Evolutionary conservation across 2,329 filamentous ascomycete genomes (phyloP), one percentile per base, ranked within the genome.

Genomic region (Sporothrix humicola): DNA sequence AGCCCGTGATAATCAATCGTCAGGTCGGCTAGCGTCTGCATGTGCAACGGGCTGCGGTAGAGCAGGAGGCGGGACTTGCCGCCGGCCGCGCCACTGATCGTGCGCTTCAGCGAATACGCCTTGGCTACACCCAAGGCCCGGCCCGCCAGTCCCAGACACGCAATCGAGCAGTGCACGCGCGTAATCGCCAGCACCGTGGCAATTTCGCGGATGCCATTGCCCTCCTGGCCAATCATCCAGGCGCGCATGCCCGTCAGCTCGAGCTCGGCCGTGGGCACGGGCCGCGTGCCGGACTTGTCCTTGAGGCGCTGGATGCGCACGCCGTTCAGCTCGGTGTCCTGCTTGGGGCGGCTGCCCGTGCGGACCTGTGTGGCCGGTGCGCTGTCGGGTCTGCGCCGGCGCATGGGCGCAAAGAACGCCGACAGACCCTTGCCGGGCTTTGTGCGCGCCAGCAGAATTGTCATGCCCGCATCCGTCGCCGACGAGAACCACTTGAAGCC

Each of bases 401-500:
- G 84, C 83, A 91, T 88, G 0, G 92, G 91, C 0, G 90, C 90
- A 54, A 88, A 86, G 80, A 94, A 94, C 1, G 87, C 85, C 63
- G 86, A 89, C 0, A 93, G 81, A 0, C 84, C 83, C 1, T 85
- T 84, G 1, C 83, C 83, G 0, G 81, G 79, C 0, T 80, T 76
- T 0, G 89, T 91, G 72, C 86, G 86, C 0, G 91, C 91, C 1
- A 93, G 87, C 1, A 92, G 81, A 4, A 93, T 82, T 0, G 88
- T 84, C 85, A 92, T 89, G 66, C 90, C 84, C 0, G 87, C 86
- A 79, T 92, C 90, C 0, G 90, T 92, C 0, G 90, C 90, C 2
- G 86, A 89, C 54, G 87, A 90, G 81, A 92, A 92, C 86, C 90
- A 93, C 78, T 93, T 93, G 84, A 92, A 92, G 0, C 91, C 91